phyloP scores from a whole-genome alignment of 306 rosid genomes.

The Castanea mollissima region DNA sequence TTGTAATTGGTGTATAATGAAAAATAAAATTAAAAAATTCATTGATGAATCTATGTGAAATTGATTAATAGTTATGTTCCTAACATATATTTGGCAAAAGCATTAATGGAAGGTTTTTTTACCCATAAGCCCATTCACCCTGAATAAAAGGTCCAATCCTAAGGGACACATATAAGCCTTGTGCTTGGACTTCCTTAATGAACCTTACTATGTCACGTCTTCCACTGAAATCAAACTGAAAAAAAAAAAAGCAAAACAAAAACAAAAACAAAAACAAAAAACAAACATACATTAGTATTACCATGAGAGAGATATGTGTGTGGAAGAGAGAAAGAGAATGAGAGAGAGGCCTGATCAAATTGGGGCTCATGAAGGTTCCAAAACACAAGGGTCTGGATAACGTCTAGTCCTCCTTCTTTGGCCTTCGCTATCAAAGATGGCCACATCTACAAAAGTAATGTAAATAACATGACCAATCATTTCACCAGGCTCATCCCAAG shows the following conservation, averaged over 20 bases:
- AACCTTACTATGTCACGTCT: slow-evolving; percentile 61
- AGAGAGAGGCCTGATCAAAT: slow-evolving; percentile 53
- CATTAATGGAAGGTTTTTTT: background rate
- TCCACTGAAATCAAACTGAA: slow-evolving; percentile 70
- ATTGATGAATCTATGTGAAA: too few species aligned
- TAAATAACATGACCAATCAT: too few species aligned
- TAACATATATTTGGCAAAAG: background rate
- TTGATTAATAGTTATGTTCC: too few species aligned
- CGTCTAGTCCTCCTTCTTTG: slow-evolving; percentile 78
- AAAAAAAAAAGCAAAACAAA: background rate
- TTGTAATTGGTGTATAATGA: too few species aligned
- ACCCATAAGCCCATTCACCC: slow-evolving; percentile 86
- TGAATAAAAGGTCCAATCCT: slow-evolving; percentile 92
- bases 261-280: too few species aligned
- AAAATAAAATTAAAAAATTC: too few species aligned
- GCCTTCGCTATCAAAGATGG: slow-evolving; percentile 69
- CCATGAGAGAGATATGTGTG: background rate
- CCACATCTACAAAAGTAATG: slow-evolving; percentile 65
- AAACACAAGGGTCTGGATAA: slow-evolving; percentile 81
- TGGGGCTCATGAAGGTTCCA: slow-evolving; percentile 92
- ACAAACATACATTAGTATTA: background rate
- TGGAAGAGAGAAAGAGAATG: background rate
- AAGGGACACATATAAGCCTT: slow-evolving; percentile 68
- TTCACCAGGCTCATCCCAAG: too few species aligned
- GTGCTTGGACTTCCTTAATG: slow-evolving; percentile 70